Evolutionary conservation across 2,329 filamentous ascomycete genomes (phyloP), one percentile per base, ranked within the genome.

Genomic region (Triangularia setosa): DNA sequence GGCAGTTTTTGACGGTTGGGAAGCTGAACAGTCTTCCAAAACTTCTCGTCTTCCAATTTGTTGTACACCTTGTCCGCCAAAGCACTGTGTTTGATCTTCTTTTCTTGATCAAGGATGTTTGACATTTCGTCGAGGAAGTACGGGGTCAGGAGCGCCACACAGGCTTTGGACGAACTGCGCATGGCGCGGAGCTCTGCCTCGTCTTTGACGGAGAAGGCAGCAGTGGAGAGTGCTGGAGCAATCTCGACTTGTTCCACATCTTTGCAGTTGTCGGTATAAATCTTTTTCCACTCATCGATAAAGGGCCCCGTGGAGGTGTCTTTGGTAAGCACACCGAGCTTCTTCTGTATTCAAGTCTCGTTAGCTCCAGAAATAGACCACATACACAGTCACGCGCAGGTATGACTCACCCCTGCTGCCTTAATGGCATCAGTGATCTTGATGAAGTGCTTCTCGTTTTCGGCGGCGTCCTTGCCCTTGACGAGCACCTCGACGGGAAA

Each of bases 51-150:
- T 72, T 98, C 94, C 63, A 99, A 89, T 79, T 97, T 97, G 73
- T 88, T 87, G 70, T 94, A 88, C 30, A 99, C 90, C 77, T 93
- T 95, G 72, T 92, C 88, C n/a, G 91, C 88, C 7, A 99, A 84
- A 1, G 85, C 84, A 69, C 89, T 91, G 78, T 99, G 95, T 68
- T 93, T 95, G 74, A 98, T 92, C 75, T 97, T 97, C 82, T 97
- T 97, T 77, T 98, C 96, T 70, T 93, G 90, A 74, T 99, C 95
- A 65, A 99, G 87, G 60, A 98, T 90, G 71, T 91, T 90, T 59
- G 94, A 97, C 93, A 99, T 98, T 76, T 97, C 93, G 74, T 99
- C 95, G 69, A 99, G 89, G 76, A 98, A 98, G 78, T 95, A 99
- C 65, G 94, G 92, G 59, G 92, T 92, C 89, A 98, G 96, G 65